phyloP scores from a whole-genome alignment of 768 basidiomycete genomes.

The Agaricus sinodeliciosus region DNA sequence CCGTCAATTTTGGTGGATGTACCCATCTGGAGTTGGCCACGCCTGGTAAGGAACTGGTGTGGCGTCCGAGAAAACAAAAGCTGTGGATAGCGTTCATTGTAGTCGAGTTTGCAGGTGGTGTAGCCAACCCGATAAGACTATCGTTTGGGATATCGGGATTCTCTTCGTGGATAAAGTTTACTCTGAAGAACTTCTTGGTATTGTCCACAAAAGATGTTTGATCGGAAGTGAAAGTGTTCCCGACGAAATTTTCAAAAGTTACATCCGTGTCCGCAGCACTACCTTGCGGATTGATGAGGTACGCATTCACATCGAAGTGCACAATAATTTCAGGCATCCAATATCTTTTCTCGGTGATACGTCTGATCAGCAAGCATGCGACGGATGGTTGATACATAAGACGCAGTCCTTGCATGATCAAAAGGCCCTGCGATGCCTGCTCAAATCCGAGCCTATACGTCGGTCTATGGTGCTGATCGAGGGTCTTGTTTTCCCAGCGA shows the following conservation, averaged over 20 bases:
- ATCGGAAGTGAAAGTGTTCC: no score
- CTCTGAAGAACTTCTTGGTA: neutral
- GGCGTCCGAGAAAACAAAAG: conserved; percentile 64
- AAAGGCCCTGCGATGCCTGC: conserved; percentile 37
- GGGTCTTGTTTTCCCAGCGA: conserved; percentile 41
- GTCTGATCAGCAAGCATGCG: neutral
- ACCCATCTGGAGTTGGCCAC: conserved; percentile 34
- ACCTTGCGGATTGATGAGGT: conserved; percentile 10
- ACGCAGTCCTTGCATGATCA: conserved; percentile 59
- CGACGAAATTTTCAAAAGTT: no score
- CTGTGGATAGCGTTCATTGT: conserved; percentile 62
- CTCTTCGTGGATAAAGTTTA: conserved; percentile 24
- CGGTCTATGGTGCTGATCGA: conserved; percentile 27
- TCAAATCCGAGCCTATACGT: conserved; percentile 61
- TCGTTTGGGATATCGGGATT: conserved; percentile 29
- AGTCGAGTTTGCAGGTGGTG: conserved; percentile 39
- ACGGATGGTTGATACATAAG: conserved; percentile 36
- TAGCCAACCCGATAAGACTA: conserved; percentile 39
- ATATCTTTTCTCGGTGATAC: conserved; percentile 35
- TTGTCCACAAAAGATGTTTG: conserved; percentile 7
- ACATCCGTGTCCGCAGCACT: no score
- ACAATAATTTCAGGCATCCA: conserved; percentile 32
- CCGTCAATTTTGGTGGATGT: conserved; percentile 44
- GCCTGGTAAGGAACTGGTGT: conserved; percentile 53
- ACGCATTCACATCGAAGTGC: no score